Evolutionary conservation across 768 basidiomycete genomes (phyloP), one percentile per base, ranked within the genome.

Genomic region (Rhizopogon vinicolor): DNA sequence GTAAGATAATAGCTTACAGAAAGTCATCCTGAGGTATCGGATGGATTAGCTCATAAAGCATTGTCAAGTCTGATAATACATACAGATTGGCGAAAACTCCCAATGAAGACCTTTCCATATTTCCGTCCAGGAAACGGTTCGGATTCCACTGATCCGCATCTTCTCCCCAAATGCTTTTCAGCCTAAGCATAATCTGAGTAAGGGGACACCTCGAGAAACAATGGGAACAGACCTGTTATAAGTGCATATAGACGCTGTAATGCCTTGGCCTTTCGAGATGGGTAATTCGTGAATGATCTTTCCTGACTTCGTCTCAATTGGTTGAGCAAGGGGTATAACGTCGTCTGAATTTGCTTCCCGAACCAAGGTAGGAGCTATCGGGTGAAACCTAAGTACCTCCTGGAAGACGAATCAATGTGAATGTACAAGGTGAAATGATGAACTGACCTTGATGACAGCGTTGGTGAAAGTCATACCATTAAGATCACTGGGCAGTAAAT

Each of bases 361-460:
- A 13, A 56, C n/a, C 37, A 68, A 58, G 9, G 56, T 56, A 45
- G 65, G 65, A 31, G 65, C 65, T 33, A 72, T 65, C 0, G 71
- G 68, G 49, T 74, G 69, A 10, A 69, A 57, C 6, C 73, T 67
- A 40, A 74, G 55, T 3, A 59, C 56, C 54, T 71, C 68, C 65
- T 64, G 43, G 12, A 55, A 19, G 13, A 19, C 8, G 7, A 16
- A 40, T 9, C n/a, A 16, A 31, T 31, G 33, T 29, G 13, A 48
- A 25, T 50, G 29, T 41, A 18, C 31, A 44, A 10, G 28, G 40
- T 22, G 9, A 18, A 2, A 19, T 7, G 14, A 29, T 14, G 9
- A 22, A 56, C 54, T 10, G 16, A 69, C 72, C 65, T 74, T 74
- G 51, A 74, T 60, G 1, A 60, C 60, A 7, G 74, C 72, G 39